Conservation (phyloP, 495 filamentous ascomycete species). For the Lichina pygmaea region DNA sequence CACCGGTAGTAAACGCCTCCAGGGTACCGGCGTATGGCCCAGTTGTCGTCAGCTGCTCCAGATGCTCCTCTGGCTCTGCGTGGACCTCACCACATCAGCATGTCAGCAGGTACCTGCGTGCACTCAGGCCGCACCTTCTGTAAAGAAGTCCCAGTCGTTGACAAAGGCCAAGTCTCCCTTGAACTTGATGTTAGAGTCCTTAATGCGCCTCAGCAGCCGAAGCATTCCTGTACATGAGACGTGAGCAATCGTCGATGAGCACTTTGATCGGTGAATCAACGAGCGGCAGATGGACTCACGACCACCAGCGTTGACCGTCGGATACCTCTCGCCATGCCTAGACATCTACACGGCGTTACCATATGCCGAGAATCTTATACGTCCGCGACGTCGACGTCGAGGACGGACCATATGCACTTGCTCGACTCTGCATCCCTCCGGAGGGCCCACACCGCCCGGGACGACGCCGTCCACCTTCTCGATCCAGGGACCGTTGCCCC, state of each 20-base stretch:
- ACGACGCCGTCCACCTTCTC: conserved; percentile 19
- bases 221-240: conserved; percentile 18
- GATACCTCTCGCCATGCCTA: conserved; percentile 30
- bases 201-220: conserved; percentile 17
- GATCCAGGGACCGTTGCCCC: conserved; percentile 33
- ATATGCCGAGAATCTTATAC: no score
- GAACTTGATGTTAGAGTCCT: conserved; percentile 14
- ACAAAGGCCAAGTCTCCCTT: conserved; percentile 25
- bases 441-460: conserved; percentile 16
- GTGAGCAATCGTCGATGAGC: no score
- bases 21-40: conserved; percentile 29
- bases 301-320: conserved; percentile 21
- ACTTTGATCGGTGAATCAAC: background rate
- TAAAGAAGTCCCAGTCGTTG: conserved; percentile 29
- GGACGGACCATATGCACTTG: conserved; percentile 30
- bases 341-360: conserved; percentile 18
- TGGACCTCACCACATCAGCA: background rate
- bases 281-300: conserved; percentile 14
- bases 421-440: conserved; percentile 21
- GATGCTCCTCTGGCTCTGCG: conserved; percentile 9
- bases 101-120: background rate
- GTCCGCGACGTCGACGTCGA: background rate
- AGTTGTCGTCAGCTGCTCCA: conserved; percentile 29
- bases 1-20: conserved; percentile 27
- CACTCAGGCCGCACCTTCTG: conserved; percentile 8